phyloP scores from a whole-genome alignment of 1,284 basidiomycete species.

The Pisolithus thermaeus region DNA sequence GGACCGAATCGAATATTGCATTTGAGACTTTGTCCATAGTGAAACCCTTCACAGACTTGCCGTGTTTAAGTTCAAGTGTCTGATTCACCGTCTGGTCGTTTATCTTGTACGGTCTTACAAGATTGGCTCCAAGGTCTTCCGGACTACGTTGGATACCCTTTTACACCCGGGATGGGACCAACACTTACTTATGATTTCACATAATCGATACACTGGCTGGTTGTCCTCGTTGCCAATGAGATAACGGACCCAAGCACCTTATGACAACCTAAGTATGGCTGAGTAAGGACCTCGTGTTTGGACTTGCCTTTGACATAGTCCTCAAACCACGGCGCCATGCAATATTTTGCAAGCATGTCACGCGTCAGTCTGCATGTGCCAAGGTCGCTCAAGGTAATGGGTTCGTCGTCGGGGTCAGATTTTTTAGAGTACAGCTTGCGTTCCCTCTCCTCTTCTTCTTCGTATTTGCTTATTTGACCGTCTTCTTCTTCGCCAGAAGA shows the following conservation, averaged over 20 bases:
- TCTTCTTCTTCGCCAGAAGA: slow-evolving; percentile 68
- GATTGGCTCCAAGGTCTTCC: slow-evolving; percentile 38
- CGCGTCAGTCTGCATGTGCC: slow-evolving; percentile 57
- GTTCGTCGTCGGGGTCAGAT: slow-evolving; percentile 45
- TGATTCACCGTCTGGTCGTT: slow-evolving; percentile 61
- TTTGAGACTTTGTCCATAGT: slow-evolving; percentile 83
- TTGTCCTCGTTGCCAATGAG: slow-evolving; percentile 55
- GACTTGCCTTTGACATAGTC: slow-evolving; percentile 67
- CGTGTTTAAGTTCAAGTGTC: slow-evolving; percentile 66
- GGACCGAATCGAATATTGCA: slow-evolving; percentile 50
- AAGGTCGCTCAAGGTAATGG: slow-evolving; percentile 51
- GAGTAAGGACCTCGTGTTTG: not conserved
- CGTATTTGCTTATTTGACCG: slow-evolving; percentile 63
- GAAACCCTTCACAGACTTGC: slow-evolving; percentile 52
- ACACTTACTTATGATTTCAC: slow-evolving; percentile 66
- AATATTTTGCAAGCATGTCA: slow-evolving; percentile 57
- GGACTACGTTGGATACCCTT: slow-evolving; percentile 7
- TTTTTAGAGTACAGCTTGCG: slow-evolving; percentile 45
- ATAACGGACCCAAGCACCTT: slow-evolving; percentile 79
- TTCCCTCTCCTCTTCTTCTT: slow-evolving; percentile 65
- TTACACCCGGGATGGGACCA: not conserved
- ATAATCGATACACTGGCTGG: slow-evolving; percentile 74
- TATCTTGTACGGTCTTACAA: slow-evolving; percentile 68
- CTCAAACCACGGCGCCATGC: slow-evolving; percentile 70
- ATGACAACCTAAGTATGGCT: slow-evolving; percentile 8